These are phyloP conservation scores for Pythium rhizo-oryzae DNA, from an alignment of 352 stramenopile genomes.

Conservation along the genomic window DNA sequence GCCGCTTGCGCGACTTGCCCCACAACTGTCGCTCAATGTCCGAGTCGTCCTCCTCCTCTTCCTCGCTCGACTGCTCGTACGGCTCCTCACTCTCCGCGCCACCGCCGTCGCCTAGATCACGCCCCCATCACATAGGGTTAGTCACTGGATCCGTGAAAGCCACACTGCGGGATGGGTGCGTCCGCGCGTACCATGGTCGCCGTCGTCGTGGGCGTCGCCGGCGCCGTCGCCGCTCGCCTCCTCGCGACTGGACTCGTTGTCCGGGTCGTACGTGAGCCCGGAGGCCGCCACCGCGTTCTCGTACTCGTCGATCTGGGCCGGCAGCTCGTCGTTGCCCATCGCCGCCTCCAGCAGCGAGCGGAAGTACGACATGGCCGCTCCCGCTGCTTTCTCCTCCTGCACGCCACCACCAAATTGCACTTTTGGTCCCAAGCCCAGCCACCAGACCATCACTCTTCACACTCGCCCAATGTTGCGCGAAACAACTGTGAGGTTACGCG, in stretches of 20 bases:
- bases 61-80: slow-evolving; percentile 67
- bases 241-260: slow-evolving; percentile 25
- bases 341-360: slow-evolving; percentile 81
- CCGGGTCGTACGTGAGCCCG: slow-evolving; percentile 33
- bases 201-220: neutral
- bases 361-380: slow-evolving; percentile 70
- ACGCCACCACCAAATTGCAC: slow-evolving; percentile 18
- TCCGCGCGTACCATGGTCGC: neutral
- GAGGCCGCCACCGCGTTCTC: slow-evolving; percentile 35
- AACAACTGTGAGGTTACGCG: slow-evolving; percentile 20
- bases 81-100: slow-evolving; percentile 54
- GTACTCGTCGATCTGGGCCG: slow-evolving; percentile 51
- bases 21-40: slow-evolving; percentile 86
- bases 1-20: slow-evolving; percentile 70
- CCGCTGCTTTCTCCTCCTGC: neutral
- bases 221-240: slow-evolving; percentile 27
- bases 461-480: neutral
- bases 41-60: slow-evolving; percentile 80
- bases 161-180: neutral
- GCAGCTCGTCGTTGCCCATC: slow-evolving; percentile 68
- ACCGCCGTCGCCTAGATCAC: slow-evolving; percentile 23
- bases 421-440: neutral
- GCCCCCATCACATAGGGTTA: neutral
- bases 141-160: neutral
- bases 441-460: slow-evolving; percentile 30